Evolutionary conservation across 148 eudicot species (phyloP), one percentile per base, ranked within the genome.

Genomic region (Fagopyrum esculentum): DNA sequence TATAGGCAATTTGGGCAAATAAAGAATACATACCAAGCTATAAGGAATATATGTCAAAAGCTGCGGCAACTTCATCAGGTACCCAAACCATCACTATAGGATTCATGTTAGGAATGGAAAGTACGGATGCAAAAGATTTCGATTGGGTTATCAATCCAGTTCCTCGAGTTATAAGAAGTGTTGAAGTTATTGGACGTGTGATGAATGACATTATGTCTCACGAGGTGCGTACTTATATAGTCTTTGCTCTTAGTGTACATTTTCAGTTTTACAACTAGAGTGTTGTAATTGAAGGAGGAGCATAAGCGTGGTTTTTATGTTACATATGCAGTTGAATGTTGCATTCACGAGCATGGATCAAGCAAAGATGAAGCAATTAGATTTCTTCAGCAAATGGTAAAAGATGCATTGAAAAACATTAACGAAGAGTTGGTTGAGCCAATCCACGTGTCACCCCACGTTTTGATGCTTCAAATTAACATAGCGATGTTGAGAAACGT

Each of bases 371-470:
- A 81, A 76, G 83, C 77, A 9, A 75, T 83, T 2, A 22, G 49
- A 5, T 51, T 68, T 22, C 74, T 81, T 16, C 74, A 77, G 45
- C 69, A 50, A 54, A 81, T 72, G 86, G 48, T 81, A 8, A 72
- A 68, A 76, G 83, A 83, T 75, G 79, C 81, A 35, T 83, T 83
- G 82, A 83, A 80, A 54, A 81, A 80, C 13, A 45, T 83, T 12
- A 83, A 83, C 72, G 81, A 77, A 35, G 82, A 72, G 15, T 73
- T 78, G 22, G 15, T 83, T 1, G 45, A 69, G 70, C 45, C 79
- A 73, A 30, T n/a, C 44, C 47, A 22, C 26, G 26, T 22, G 26
- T 22, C 26, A 22, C 26, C 26, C 26, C 26, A 22, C 26, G 26
- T 22, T 11, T 74, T 83, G 9, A 52, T 68, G 50, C 79, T 81